These are phyloP conservation scores for Rosa persica DNA, from an alignment of 306 rosid genomes.

Conservation along the genomic window DNA sequence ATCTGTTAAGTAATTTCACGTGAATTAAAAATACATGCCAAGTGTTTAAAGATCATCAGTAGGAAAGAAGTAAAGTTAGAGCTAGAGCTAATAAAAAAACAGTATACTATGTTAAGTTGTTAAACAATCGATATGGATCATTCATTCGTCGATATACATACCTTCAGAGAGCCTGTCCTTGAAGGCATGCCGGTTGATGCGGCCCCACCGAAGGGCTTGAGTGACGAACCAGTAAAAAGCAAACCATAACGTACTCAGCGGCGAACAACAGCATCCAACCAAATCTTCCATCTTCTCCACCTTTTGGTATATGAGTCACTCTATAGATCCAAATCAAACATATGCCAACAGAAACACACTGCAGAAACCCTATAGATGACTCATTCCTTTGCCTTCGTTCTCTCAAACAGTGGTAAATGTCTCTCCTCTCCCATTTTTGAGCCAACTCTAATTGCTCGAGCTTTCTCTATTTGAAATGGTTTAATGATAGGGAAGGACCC, in stretches of 20 bases:
- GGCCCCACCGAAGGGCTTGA: slow-evolving; percentile 59
- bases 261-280: slow-evolving; percentile 52
- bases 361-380: slow-evolving; percentile 35
- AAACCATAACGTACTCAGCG: slow-evolving; percentile 72
- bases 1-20: slow-evolving; percentile 30
- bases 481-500: neutral
- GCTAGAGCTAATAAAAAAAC: neutral
- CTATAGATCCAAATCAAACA: slow-evolving; percentile 56
- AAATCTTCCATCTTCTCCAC: slow-evolving; percentile 32
- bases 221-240: slow-evolving; percentile 64
- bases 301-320: slow-evolving; percentile 28
- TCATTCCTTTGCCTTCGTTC: slow-evolving; percentile 35
- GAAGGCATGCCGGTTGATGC: slow-evolving; percentile 42
- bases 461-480: neutral
- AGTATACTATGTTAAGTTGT: neutral
- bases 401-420: slow-evolving; percentile 54
- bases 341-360: slow-evolving; percentile 37
- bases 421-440: slow-evolving; percentile 18
- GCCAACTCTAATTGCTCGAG: neutral
- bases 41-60: neutral
- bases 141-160: neutral
- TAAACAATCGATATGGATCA: neutral
- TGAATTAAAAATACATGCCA: neutral
- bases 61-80: neutral
- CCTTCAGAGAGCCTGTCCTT: slow-evolving; percentile 57